Conservation (phyloP, 306 rosid species). For the Vachellia pachyceras region DNA sequence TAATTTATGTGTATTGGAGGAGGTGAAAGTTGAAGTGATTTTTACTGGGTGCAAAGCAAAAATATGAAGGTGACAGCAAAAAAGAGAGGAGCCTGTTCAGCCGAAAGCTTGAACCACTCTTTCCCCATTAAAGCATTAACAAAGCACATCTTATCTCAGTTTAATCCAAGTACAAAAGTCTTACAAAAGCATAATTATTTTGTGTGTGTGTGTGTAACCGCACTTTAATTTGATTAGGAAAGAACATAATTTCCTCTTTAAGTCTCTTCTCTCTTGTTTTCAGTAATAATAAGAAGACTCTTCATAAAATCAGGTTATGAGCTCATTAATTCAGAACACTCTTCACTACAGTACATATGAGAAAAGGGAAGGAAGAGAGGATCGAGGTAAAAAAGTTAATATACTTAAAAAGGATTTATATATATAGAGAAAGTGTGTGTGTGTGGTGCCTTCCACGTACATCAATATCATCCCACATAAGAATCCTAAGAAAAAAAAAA, state of each 20-base stretch:
- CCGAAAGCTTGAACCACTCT: background rate
- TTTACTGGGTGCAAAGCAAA: background rate
- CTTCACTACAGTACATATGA: background rate
- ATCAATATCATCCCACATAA: conserved; percentile 35
- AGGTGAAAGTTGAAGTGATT: background rate
- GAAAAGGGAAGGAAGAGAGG: background rate
- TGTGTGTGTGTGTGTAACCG: no score
- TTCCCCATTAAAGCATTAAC: background rate
- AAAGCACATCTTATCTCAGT: background rate
- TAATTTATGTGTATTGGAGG: background rate
- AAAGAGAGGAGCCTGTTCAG: background rate
- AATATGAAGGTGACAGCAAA: background rate
- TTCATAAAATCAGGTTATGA: background rate
- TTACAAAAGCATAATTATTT: background rate
- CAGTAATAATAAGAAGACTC: no score
- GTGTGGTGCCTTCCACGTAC: conserved; percentile 50
- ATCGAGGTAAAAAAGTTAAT: background rate
- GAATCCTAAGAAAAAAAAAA: background rate
- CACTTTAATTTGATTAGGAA: no score
- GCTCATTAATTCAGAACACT: background rate
- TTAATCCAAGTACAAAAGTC: background rate
- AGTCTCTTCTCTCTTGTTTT: background rate
- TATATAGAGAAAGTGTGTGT: background rate
- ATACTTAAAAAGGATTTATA: background rate
- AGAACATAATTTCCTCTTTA: background rate